phyloP scores from a whole-genome alignment of 139 green algal genomes.

The Coelastrella sp. region DNA sequence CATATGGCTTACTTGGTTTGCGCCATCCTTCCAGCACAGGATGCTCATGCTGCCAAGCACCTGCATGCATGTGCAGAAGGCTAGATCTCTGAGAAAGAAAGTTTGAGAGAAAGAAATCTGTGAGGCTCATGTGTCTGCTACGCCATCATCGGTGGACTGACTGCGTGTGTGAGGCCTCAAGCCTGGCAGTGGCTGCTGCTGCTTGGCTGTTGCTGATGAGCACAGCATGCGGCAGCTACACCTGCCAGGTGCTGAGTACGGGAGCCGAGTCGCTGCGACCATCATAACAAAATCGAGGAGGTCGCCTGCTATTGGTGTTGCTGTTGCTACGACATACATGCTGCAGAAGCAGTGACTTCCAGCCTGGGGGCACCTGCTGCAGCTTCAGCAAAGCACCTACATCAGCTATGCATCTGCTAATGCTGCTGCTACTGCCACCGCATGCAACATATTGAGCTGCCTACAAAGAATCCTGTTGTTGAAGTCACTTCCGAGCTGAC shows the following conservation, averaged over 20 bases:
- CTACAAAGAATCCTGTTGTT: too few relatives aligned
- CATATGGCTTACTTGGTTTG: neutral
- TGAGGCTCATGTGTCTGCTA: neutral
- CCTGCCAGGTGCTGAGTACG: neutral
- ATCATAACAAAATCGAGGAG: neutral
- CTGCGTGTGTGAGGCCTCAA: neutral
- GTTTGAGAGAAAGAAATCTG: too few relatives aligned
- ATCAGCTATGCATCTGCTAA: too few relatives aligned
- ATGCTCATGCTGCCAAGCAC: neutral
- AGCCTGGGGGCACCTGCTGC: too few relatives aligned
- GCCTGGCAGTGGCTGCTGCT: neutral
- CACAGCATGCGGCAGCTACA: neutral
- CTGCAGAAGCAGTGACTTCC: neutral
- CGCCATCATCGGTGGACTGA: too few relatives aligned
- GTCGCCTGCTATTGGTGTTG: neutral
- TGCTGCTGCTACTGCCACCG: too few relatives aligned
- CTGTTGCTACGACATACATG: slow-evolving; percentile 1
- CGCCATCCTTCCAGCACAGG: neutral
- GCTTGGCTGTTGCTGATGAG: neutral
- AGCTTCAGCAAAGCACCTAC: too few relatives aligned
- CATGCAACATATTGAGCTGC: too few relatives aligned
- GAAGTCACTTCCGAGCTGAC: too few relatives aligned
- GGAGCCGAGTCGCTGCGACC: neutral
- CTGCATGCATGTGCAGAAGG: neutral
- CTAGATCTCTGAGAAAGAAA: too few relatives aligned